phyloP scores from a whole-genome alignment of 257 asterid species.

The Echites panduratus region DNA sequence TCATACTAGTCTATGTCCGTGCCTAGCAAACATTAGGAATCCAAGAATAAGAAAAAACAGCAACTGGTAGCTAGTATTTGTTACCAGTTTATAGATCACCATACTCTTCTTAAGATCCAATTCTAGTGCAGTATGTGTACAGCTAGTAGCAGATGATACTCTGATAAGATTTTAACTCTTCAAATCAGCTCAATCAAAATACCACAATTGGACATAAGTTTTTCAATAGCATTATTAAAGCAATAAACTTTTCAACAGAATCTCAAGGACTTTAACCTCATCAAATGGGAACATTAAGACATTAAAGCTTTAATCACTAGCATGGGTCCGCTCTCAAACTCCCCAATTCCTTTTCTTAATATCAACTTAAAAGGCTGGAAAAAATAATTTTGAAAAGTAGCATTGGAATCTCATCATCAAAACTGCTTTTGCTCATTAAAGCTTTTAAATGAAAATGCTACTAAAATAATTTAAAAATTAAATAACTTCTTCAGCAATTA shows the following conservation, averaged over 20 bases:
- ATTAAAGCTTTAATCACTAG: neutral
- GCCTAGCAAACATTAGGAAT: neutral
- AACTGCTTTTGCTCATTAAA: neutral
- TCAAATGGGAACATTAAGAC: neutral
- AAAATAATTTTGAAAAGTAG: neutral
- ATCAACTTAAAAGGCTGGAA: neutral
- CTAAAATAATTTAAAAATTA: neutral
- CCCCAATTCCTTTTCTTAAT: neutral
- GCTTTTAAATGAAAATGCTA: neutral
- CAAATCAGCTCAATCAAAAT: neutral
- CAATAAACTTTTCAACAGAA: neutral
- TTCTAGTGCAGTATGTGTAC: neutral
- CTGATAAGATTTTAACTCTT: neutral
- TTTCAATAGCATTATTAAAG: neutral
- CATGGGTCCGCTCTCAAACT: neutral
- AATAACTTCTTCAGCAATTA: neutral
- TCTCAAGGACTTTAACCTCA: neutral
- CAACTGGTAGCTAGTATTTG: no score
- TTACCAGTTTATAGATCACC: no score
- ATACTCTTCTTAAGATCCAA: no score
- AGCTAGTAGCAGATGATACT: neutral
- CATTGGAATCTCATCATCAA: neutral
- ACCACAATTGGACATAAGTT: neutral
- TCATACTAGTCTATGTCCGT: neutral
- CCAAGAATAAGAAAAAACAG: neutral